A percentile compares a stretch with the other conserved stretches of the same genome.
Evolutionary conservation across 2,329 filamentous ascomycete species (phyloP).

Genomic region (Monosporascus cannonballus): DNA sequence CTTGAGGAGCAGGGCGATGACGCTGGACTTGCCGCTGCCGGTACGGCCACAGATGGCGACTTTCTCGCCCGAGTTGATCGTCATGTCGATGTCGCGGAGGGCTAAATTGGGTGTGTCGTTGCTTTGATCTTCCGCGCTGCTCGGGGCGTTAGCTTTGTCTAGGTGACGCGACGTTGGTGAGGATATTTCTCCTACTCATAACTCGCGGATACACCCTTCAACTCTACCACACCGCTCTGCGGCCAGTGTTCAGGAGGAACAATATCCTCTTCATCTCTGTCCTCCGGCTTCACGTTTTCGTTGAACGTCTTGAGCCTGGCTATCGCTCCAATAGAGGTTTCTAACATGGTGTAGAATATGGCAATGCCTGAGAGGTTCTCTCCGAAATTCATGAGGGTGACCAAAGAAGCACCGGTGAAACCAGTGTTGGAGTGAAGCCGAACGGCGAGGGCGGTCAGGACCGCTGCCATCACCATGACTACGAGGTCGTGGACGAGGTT

Average conservation of each 20-base stretch:
- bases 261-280: constrained; percentile 17
- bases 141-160: not conserved
- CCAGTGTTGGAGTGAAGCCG: constrained; percentile 17
- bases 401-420: constrained; percentile 22
- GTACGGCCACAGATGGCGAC: constrained; percentile 28
- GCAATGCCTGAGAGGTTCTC: constrained; percentile 21
- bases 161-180: not conserved
- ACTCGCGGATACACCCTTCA: constrained; percentile 21
- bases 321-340: constrained; percentile 28
- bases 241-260: constrained; percentile 23
- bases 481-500: constrained; percentile 13
- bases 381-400: constrained; percentile 26
- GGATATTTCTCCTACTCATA: constrained; percentile 12
- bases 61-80: constrained; percentile 24
- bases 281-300: constrained; percentile 16
- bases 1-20: constrained; percentile 33
- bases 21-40: constrained; percentile 33
- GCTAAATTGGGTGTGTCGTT: constrained; percentile 14
- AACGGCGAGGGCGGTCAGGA: constrained; percentile 17
- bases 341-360: constrained; percentile 21
- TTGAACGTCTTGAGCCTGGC: constrained; percentile 20
- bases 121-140: not conserved
- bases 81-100: constrained; percentile 22
- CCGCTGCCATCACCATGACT: constrained; percentile 15
- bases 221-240: constrained; percentile 14